phyloP scores from a whole-genome alignment of 2,329 filamentous ascomycete genomes.

The Ascochyta lentis region DNA sequence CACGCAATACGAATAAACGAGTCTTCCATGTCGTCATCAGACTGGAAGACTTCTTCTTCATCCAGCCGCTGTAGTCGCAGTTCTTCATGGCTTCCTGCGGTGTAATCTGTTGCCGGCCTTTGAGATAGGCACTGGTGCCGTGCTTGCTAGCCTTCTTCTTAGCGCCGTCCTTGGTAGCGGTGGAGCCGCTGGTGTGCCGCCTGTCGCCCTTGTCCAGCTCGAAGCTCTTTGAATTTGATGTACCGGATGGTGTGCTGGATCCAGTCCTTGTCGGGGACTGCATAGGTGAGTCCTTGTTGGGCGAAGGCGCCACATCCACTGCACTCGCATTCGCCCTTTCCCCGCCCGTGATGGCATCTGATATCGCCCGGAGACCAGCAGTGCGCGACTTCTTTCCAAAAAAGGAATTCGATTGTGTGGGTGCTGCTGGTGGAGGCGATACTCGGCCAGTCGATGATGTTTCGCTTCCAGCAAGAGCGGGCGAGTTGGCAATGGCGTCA shows the following conservation, averaged over 20 bases:
- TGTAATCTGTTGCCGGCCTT: constrained; percentile 79
- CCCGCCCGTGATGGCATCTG: constrained; percentile 69
- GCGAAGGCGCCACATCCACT: constrained; percentile 49
- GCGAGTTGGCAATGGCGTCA: constrained; percentile 52
- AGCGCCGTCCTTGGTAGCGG: constrained; percentile 47
- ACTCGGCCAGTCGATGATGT: constrained; percentile 56
- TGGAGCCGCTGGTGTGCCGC: constrained; percentile 52
- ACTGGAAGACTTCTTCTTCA: constrained; percentile 98
- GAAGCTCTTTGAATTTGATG: constrained; percentile 69
- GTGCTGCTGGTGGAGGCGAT: constrained; percentile 51
- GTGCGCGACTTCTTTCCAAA: constrained; percentile 53
- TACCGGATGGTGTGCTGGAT: constrained; percentile 70
- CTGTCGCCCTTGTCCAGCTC: constrained; percentile 76
- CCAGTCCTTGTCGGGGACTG: constrained; percentile 77
- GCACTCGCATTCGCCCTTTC: constrained; percentile 59
- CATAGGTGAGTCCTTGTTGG: constrained; percentile 59
- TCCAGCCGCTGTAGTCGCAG: constrained; percentile 97
- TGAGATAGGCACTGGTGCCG: constrained; percentile 90
- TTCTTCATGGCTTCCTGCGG: constrained; percentile 83
- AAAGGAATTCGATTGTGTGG: constrained; percentile 44
- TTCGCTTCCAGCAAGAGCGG: constrained; percentile 54
- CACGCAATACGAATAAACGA: constrained; percentile 91
- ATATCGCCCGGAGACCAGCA: constrained; percentile 83
- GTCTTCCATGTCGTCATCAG: constrained; percentile 98
- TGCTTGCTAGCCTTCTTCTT: constrained; percentile 76